Evolutionary conservation across 805 yeast genomes (phyloP), one percentile per base, ranked within the genome.

Genomic region (Cyberlindnera americana): DNA sequence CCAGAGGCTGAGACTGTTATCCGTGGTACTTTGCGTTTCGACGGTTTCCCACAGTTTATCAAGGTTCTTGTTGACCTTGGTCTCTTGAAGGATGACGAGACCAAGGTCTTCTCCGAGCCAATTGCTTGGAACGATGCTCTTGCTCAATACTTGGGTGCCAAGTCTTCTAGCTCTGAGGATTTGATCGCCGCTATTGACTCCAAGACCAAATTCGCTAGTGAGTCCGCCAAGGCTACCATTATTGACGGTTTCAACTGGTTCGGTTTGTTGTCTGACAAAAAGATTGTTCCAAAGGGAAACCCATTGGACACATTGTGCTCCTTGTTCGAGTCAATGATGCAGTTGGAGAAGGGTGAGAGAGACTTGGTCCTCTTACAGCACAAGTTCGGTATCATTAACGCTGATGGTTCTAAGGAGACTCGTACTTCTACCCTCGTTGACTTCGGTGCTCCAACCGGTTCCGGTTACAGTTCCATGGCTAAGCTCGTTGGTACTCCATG

Each of bases 11-110:
- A 93, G 61, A 88, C 96, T 44, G 88, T 91, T 47, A 77, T 93
- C 59, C 85, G 99, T 73, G 99, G 99, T 61, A 93, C 99, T 49
- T 76, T 93, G 62, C 81, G 99, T 72, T 93, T 75, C 80, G 97
- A 89, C 72, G 99, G 99, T 36, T 93, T 93, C 91, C 96, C 98
- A 45, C 96, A 91, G 71, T 91, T 93, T 65, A 82, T 90, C 65
- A 90, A 90, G 72, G 97, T 83, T 33, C 76, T 93, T 36, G 98
- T 93, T 43, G 98, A 91, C 67, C 69, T 89, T 54, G 97, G 96
- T 19, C 82, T 93, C 77, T 75, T 93, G 61, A 81, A 78, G 62
- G 99, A 93, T 54, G 82, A 78, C 21, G 75, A 76, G 49, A 64
- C 67, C 47, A 81, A 77, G 45, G 67, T 73, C 48, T 80, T 90